Conservation (phyloP, 1,284 basidiomycete genomes). For the Sanghuangporus sanghuang region DNA sequence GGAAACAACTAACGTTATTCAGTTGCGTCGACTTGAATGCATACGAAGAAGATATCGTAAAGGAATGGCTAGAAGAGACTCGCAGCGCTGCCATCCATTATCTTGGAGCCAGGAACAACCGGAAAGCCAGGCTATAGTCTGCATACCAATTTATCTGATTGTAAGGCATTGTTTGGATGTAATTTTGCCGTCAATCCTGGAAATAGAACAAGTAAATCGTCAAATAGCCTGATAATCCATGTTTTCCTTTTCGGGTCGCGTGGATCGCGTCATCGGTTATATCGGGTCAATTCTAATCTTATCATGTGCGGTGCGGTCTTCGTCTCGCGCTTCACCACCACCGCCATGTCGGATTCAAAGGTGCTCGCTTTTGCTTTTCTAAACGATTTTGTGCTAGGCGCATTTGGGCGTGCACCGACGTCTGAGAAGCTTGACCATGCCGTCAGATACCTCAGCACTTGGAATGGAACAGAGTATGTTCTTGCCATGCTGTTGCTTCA, state of each 20-base stretch:
- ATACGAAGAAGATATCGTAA: conserved; percentile 11
- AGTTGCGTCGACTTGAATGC: conserved; percentile 16
- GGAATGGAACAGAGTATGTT: conserved; percentile 79
- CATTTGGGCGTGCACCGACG: conserved; percentile 50
- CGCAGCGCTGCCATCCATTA: conserved; percentile 21
- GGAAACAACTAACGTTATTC: background rate
- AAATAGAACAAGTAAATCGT: background rate
- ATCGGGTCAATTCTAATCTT: background rate
- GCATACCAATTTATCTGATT: no score
- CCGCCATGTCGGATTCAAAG: conserved; percentile 27
- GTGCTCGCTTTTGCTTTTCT: conserved; percentile 37
- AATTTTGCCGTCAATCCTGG: background rate
- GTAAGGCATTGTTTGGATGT: no score
- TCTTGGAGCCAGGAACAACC: conserved; percentile 11
- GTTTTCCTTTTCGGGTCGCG: background rate
- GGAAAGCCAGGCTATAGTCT: background rate
- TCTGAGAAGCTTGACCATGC: conserved; percentile 65
- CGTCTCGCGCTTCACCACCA: background rate
- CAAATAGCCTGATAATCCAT: background rate
- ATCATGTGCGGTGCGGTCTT: background rate
- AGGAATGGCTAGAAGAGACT: conserved; percentile 22
- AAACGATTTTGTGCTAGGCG: conserved; percentile 58
- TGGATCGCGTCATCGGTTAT: background rate
- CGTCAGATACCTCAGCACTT: conserved; percentile 68
- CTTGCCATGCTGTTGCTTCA: conserved; percentile 8